Conservation (phyloP, 495 filamentous ascomycete species). For the Aspergillus carlsbadensis region DNA sequence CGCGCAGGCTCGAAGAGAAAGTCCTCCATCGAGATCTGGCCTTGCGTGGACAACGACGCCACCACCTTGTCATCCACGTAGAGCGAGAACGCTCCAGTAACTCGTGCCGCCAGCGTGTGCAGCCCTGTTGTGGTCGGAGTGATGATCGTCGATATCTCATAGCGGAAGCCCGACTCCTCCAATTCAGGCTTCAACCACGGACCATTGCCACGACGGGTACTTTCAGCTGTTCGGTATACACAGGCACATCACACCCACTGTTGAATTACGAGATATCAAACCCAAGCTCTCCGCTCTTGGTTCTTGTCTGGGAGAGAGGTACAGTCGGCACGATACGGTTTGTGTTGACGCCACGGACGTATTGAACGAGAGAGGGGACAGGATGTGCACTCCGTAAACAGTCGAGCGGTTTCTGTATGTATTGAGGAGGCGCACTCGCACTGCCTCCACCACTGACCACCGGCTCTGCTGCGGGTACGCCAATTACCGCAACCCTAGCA, state of each 20-base stretch:
- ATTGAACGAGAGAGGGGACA: not conserved
- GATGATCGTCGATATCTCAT: constrained; percentile 1
- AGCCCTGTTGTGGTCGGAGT: not conserved
- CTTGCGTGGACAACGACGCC: not conserved
- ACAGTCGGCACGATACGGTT: not conserved
- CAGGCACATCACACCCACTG: not conserved
- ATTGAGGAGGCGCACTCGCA: constrained; percentile 4
- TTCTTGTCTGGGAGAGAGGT: not conserved
- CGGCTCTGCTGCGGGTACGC: not conserved
- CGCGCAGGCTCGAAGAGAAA: constrained; percentile 2
- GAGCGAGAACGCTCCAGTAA: not conserved
- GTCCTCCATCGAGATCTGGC: constrained; percentile 3
- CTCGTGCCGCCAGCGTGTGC: constrained; percentile 1
- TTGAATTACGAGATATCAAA: constrained; percentile 2
- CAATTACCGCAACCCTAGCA: not conserved
- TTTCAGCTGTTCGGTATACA: not conserved
- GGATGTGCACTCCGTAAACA: not conserved
- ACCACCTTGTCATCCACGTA: not conserved
- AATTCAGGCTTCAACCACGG: not conserved
- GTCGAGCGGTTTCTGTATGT: not conserved
- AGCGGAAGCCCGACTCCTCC: not conserved
- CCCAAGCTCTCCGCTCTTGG: not conserved
- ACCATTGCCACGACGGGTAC: not conserved
- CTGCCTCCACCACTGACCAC: constrained; percentile 6
- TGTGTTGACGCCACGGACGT: not conserved